Evolutionary conservation across 805 yeast genomes (phyloP), one percentile per base, ranked within the genome.

Genomic region (Wickerhamiella brachini): DNA sequence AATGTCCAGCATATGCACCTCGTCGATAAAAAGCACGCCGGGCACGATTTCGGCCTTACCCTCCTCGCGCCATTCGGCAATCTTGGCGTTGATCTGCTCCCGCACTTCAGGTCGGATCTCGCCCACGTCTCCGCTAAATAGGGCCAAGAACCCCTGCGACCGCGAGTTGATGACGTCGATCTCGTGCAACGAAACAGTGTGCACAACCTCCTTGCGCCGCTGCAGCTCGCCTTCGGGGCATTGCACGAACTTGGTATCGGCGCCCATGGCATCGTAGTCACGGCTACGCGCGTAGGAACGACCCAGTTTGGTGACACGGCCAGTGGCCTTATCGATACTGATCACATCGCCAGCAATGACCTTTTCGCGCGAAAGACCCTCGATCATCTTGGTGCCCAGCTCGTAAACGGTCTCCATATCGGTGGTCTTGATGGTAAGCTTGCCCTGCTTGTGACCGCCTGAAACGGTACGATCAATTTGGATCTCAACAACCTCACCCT

Each of bases 161-260:
- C 96, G 81, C 15, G 97, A 88, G 70, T 93, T 93, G 65, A 94
- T 94, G 50, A 90, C 95, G 69, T 93, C 99, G 60, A 93, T 85
- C 68, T 93, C 99, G 70, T 93, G 97, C 59, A 93, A 74, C 1
- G 97, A 86, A n/a, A 93, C 97, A 1, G 96, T 94, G 69, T 93
- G 99, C 37, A 89, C 95, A 37, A 88, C 95, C 64, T 88, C 94
- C 65, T 86, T 87, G 62, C 97, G 81, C 65, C 86, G 85, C 71
- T 93, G 98, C 63, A 93, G 78, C 72, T 93, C 99, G 52, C 99
- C 99, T 67, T 93, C 97, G 41, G 99, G 99, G 65, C 95, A 84
- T 69, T 93, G 97, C 53, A 93, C 95, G 66, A 93, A 93, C 68
- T 88, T 89, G 48, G 96, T 89, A 57, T 94, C 97, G 50, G 97